Percentiles rank a stretch among this genome's conserved stretches.
These are phyloP conservation scores for Chlamydomonas incerta DNA, from an alignment of 139 green algal species.

Conservation along the genomic window DNA sequence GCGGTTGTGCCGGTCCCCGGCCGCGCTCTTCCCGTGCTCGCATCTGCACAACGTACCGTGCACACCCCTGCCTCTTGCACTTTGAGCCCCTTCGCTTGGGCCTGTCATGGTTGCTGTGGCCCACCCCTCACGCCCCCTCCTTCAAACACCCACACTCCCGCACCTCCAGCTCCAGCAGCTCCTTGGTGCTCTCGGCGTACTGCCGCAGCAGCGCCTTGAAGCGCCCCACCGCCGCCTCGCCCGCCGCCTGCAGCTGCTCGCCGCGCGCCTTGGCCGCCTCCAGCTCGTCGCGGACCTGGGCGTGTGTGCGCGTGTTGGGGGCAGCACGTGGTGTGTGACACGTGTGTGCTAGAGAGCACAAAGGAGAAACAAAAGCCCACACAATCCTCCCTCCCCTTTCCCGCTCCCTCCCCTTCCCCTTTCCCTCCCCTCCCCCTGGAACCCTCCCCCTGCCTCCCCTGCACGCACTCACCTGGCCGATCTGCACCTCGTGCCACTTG, in stretches of 20 bases:
- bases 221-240: slow-evolving; percentile 5
- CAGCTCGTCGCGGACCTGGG: slow-evolving; percentile 5
- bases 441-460: too few relatives aligned
- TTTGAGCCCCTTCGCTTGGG: too few relatives aligned
- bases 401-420: too few relatives aligned
- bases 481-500: not conserved
- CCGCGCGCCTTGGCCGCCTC: not conserved
- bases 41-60: too few relatives aligned
- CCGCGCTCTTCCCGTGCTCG: too few relatives aligned
- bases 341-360: too few relatives aligned
- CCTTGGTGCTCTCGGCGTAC: slow-evolving; percentile 6
- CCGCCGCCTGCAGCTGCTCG: slow-evolving; percentile 1
- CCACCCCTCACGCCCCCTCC: too few relatives aligned
- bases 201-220: slow-evolving; percentile 42
- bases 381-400: too few relatives aligned
- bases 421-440: not conserved
- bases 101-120: too few relatives aligned
- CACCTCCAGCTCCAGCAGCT: slow-evolving; percentile 39
- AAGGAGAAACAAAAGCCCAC: too few relatives aligned
- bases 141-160: not conserved
- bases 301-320: not conserved
- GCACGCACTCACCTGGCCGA: not conserved
- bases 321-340: too few relatives aligned
- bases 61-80: too few relatives aligned
- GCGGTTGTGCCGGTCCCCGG: not conserved